These are phyloP conservation scores for Papiliotrema fonsecae DNA, from an alignment of 1,284 basidiomycete species.

Conservation along the genomic window DNA sequence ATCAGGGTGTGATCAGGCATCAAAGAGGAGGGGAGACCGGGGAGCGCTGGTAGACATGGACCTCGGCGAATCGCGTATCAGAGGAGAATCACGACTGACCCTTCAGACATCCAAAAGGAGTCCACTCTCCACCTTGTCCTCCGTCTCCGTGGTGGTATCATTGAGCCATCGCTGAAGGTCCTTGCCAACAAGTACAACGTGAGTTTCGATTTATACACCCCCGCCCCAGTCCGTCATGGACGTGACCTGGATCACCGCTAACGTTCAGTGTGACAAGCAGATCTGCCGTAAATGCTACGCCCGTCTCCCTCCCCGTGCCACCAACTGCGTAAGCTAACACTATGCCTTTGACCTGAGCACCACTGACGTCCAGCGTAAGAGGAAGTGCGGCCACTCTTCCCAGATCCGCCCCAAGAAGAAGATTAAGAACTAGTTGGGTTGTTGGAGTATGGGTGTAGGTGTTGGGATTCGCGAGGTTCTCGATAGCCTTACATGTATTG, in stretches of 20 bases:
- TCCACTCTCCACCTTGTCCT: slow-evolving; percentile 96
- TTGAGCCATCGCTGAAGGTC: slow-evolving; percentile 97
- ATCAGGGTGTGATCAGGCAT: too few species aligned
- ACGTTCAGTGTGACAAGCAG: slow-evolving; percentile 72
- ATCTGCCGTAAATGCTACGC: slow-evolving; percentile 99
- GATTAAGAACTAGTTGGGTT: slow-evolving; percentile 65
- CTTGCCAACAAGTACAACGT: slow-evolving; percentile 91
- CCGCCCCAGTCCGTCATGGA: not conserved
- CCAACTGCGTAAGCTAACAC: slow-evolving; percentile 90
- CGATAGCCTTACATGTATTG: slow-evolving; percentile 7
- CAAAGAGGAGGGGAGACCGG: too few species aligned
- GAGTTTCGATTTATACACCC: slow-evolving; percentile 12
- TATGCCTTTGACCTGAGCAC: not conserved
- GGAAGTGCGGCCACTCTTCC: slow-evolving; percentile 79
- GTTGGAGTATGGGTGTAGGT: not conserved
- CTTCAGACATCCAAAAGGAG: slow-evolving; percentile 89
- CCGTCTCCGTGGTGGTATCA: slow-evolving; percentile 97
- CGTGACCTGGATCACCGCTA: not conserved
- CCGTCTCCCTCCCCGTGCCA: slow-evolving; percentile 95
- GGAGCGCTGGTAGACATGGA: too few species aligned
- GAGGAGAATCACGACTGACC: too few species aligned
- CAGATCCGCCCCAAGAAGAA: slow-evolving; percentile 89
- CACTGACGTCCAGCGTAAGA: slow-evolving; percentile 39
- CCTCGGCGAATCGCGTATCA: too few species aligned
- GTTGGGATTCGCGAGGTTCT: slow-evolving; percentile 2